A percentile compares a stretch with the other conserved stretches of the same genome.
Conservation (phyloP, 2,329 filamentous ascomycete genomes). For the Myriosclerotinia curreyana region DNA sequence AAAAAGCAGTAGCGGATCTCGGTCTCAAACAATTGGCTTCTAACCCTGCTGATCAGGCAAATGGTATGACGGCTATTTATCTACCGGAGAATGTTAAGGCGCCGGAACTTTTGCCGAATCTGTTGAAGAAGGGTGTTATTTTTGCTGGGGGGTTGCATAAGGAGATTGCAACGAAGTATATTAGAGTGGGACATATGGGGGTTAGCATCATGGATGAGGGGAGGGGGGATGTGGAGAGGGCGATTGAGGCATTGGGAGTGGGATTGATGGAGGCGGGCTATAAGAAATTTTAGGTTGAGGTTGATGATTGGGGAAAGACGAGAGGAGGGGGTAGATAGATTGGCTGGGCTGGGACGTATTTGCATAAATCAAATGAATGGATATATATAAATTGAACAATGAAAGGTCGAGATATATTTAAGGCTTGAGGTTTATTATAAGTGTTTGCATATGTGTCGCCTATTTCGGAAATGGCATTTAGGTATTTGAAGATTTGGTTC, state of each 20-base stretch:
- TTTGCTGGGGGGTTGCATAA: slow-evolving; percentile 96
- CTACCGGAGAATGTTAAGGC: slow-evolving; percentile 80
- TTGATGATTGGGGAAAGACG: background rate
- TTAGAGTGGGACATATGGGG: slow-evolving; percentile 97
- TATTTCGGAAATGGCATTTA: no score
- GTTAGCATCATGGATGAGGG: slow-evolving; percentile 63
- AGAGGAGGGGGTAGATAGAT: background rate
- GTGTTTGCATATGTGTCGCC: background rate
- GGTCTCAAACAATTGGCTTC: slow-evolving; percentile 84
- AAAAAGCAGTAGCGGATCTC: slow-evolving; percentile 74
- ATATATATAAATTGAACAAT: background rate
- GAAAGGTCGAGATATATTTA: background rate
- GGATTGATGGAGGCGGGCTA: slow-evolving; percentile 72
- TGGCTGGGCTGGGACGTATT: background rate
- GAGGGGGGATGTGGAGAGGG: slow-evolving; percentile 78
- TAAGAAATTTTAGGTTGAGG: slow-evolving; percentile 40
- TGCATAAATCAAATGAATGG: background rate
- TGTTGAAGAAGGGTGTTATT: slow-evolving; percentile 83
- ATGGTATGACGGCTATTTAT: slow-evolving; percentile 97
- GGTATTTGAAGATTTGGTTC: no score
- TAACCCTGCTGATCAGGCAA: slow-evolving; percentile 86
- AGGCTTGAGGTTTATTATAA: background rate
- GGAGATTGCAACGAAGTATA: slow-evolving; percentile 89
- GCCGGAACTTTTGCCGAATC: slow-evolving; percentile 77
- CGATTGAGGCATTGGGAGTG: slow-evolving; percentile 72